Base-by-base conservation (phyloP, 2,329 filamentous ascomycete genomes). In the Nemania sp. region DNA sequence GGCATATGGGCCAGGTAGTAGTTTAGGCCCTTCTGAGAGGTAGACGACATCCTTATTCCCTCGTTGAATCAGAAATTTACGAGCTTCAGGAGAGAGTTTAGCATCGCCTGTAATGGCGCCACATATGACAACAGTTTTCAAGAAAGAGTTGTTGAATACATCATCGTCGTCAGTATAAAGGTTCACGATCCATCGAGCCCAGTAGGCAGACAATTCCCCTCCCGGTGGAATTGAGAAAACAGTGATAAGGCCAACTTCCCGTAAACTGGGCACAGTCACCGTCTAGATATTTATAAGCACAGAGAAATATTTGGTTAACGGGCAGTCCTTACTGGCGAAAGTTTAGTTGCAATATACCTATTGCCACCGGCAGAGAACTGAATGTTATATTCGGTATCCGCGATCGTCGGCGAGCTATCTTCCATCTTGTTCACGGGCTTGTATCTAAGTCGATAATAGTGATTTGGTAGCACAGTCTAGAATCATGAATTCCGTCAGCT, bases 221-320 rank as follows among this genome's bases (percentile, higher is more conserved):
- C 41, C 32, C 10, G 7, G 53, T 6, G 53, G 53, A 41, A 55
- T n/a, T 22, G n/a, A 41, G 53, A 55, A 55, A 10, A 55, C 32
- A 5, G 53, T 55, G 22, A 55, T 15, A 32, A 55, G 53, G 10
- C 53, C 29, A 55, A 24, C 53, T 11, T 41, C 10, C 11, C 29
- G 53, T 15, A 55, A 32, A 24, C 32, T 55, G 11, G 29, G 32
- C n/a, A 55, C 26, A n/a, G 26, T 10, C 15, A 32, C 49, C 5
- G 32, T 29, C 49, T 53, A 29, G 24, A 24, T 5, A 53, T 53
- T 15, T 41, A 18, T 55, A 18, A 24, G 32, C n/a, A 55, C 32
- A 5, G 24, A 24, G n/a, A 13, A 32, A 8, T n/a, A 24, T 55
- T 20, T 2, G 20, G 27, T 5, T 11, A 3, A 41, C 38, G 10